Base-by-base conservation (phyloP, 2,329 filamentous ascomycete genomes). In the Cercospora beticola region DNA sequence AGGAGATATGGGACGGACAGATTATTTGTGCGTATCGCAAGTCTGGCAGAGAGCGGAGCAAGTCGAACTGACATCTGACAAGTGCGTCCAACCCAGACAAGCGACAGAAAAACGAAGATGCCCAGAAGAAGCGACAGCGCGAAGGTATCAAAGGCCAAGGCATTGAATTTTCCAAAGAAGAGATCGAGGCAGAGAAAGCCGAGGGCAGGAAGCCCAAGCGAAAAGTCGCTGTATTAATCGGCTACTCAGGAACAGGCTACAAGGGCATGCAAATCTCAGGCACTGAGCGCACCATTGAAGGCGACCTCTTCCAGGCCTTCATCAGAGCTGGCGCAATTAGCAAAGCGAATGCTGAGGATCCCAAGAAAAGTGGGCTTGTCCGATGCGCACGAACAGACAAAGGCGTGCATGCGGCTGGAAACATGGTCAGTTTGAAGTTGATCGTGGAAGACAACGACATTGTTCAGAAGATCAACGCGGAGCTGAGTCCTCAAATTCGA, bases 331-430 rank as follows among this genome's bases (percentile, higher is more conserved):
- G 94, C 18, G 94, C 95, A 46, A 97, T 99, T 70, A 96, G 94
- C 60, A 98, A 98, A 81, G 93, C 93, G 70, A 99, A 99, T 78
- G 95, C 95, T 23, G 90, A 97, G 75, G 95, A 99, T 78, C 95
- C 94, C 4, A 97, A 96, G 81, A 99, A 99, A 81, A 97, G 93
- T 1, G 94, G 93, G 63, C 87, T 99, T 58, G 92, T 97, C 64
- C 90, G 95, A 72, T 99, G 95, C 80, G 95, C 95, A 4, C 87
- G 95, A 71, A 99, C 95, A 0, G 95, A 99, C 82, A 99, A 98
- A 84, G 95, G 95, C 65, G 94, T 98, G 1, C 94, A 98, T 79
- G 94, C 94, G 1, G 94, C 94, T 1, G 95, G 94, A 63, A 98
- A 98, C 77, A 90, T 98, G 76, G 92, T 98, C 70, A 97, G 93